A percentile compares a stretch with the other conserved stretches of the same genome.
Conservation (phyloP, 1,139 yeast genomes). For the Taphrina communis region DNA sequence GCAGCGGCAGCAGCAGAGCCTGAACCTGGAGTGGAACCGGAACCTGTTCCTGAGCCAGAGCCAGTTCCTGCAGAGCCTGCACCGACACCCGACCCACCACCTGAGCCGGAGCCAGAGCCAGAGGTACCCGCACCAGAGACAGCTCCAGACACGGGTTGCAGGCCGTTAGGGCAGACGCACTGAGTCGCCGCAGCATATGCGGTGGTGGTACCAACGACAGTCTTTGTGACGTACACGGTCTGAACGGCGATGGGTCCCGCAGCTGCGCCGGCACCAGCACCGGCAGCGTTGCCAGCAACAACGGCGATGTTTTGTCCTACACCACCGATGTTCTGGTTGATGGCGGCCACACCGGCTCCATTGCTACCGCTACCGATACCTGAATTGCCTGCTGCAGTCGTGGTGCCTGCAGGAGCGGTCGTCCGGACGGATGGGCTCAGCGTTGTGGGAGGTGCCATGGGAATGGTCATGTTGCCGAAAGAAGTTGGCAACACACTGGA, state of each 20-base stretch:
- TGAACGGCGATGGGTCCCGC: not conserved
- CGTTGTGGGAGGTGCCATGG: not conserved
- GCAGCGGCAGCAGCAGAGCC: not conserved
- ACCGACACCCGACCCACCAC: not conserved
- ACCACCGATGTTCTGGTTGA: not conserved
- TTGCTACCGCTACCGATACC: not conserved
- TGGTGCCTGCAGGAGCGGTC: not conserved
- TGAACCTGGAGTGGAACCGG: not conserved
- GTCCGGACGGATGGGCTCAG: not conserved
- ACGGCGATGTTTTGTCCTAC: not conserved
- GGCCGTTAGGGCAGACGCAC: slow-evolving; percentile 7
- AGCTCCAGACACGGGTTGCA: not conserved
- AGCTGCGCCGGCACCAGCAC: not conserved
- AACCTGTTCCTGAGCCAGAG: not conserved
- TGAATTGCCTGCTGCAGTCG: not conserved
- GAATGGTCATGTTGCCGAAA: not conserved
- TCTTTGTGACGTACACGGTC: slow-evolving; percentile 16
- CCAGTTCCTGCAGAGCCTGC: slow-evolving; percentile 1
- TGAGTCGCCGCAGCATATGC: slow-evolving; percentile 3
- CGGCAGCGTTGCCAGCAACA: not conserved
- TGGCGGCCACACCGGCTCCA: not conserved
- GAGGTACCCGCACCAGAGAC: not conserved
- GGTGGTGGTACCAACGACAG: slow-evolving; percentile 6
- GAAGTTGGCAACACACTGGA: not conserved
- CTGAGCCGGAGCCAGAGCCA: slow-evolving; percentile 15